These are phyloP conservation scores for Trichosanthes cucumerina DNA, from an alignment of 306 rosid species.

Conservation along the genomic window DNA sequence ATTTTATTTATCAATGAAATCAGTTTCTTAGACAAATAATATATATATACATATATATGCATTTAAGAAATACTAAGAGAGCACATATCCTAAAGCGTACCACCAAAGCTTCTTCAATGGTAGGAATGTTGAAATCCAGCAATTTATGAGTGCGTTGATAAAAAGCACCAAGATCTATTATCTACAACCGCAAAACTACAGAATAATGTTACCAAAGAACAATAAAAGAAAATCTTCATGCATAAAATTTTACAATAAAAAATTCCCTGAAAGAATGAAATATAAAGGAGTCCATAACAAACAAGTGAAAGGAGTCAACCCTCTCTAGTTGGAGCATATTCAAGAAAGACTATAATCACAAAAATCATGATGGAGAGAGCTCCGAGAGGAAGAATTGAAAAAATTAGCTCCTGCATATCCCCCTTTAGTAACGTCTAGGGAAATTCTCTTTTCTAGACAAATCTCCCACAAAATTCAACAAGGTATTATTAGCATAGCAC, in stretches of 20 bases:
- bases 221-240: neutral
- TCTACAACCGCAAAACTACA: constrained; percentile 41
- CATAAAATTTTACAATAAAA: neutral
- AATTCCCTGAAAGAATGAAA: neutral
- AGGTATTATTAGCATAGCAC: too few relatives aligned
- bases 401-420: neutral
- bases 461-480: too few relatives aligned
- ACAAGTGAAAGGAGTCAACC: neutral
- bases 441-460: neutral
- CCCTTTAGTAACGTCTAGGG: neutral
- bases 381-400: neutral
- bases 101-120: constrained; percentile 68
- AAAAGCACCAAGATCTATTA: constrained; percentile 42
- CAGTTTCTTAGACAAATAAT: too few relatives aligned
- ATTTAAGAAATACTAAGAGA: neutral
- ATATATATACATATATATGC: too few relatives aligned
- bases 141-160: constrained; percentile 28
- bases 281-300: neutral
- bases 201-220: constrained; percentile 3
- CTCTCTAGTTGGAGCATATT: neutral
- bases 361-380: neutral
- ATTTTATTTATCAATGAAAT: too few relatives aligned
- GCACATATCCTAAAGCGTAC: constrained; percentile 23
- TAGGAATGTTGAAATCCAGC: constrained; percentile 40
- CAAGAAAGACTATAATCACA: neutral